Evolutionary conservation across 2,329 filamentous ascomycete species (phyloP).

Genomic region (Penicillium sp.): DNA sequence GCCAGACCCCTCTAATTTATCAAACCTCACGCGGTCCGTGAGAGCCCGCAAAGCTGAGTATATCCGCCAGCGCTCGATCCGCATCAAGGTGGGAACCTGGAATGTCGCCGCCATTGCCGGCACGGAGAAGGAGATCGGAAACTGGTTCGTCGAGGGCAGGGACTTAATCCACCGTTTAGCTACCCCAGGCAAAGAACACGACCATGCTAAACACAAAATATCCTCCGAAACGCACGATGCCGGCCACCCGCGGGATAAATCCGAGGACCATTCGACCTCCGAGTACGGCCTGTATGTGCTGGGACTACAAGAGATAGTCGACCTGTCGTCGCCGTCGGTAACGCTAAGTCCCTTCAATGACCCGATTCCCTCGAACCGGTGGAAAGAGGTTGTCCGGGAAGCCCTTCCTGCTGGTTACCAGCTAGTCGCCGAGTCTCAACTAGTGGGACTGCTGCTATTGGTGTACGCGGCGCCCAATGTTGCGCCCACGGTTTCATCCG

Average conservation of each 20-base stretch:
- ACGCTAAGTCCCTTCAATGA: constrained; percentile 74
- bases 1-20: constrained; percentile 24
- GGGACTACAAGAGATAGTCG: constrained; percentile 87
- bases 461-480: constrained; percentile 80
- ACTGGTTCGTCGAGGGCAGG: constrained; percentile 80
- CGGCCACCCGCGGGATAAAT: constrained; percentile 21
- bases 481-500: constrained; percentile 68
- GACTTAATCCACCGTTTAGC: constrained; percentile 38
- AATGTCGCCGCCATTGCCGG: constrained; percentile 84
- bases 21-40: constrained; percentile 56
- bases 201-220: constrained; percentile 40
- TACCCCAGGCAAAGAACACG: constrained; percentile 16
- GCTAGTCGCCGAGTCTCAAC: constrained; percentile 74
- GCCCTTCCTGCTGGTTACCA: constrained; percentile 74
- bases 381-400: constrained; percentile 71
- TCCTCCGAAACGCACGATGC: constrained; percentile 25
- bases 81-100: constrained; percentile 90
- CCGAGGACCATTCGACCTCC: constrained; percentile 45
- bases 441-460: constrained; percentile 78
- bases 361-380: constrained; percentile 66
- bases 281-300: constrained; percentile 87
- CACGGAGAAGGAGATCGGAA: constrained; percentile 79
- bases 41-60: constrained; percentile 75
- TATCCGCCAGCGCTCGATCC: constrained; percentile 67
- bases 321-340: constrained; percentile 74